Evolutionary conservation across 2,329 filamentous ascomycete species (phyloP), one percentile per base, ranked within the genome.

Genomic region (Alternaria gaisen): DNA sequence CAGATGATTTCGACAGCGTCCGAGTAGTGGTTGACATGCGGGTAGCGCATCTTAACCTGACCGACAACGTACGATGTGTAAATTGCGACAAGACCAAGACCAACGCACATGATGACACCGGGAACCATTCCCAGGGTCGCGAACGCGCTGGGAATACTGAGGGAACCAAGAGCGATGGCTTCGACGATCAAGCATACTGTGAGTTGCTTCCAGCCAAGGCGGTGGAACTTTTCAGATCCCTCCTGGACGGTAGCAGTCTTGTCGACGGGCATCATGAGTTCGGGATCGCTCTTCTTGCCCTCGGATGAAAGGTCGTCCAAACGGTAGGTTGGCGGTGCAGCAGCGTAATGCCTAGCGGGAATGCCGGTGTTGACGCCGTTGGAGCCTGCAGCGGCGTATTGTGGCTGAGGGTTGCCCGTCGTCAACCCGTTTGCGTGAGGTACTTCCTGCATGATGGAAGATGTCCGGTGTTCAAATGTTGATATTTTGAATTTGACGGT

Each of bases 1-100:
- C 84, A 83, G 62, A 92, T 81, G 58, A 92, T 82, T 47, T 85
- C 80, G 5, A 89, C 89, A 7, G 88, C 90, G 67, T 92, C 90
- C 28, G 88, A 88, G 76, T 92, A 91, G 73, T 88, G 88, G 48
- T 85, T 83, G 58, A 91, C 84, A 10, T 88, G 80, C 5, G 89
- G 88, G 71, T 87, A 83, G 56, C 75, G 78, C 69, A 84, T 76
- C 69, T 87, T 87, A 78, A 89, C 86, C 72, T 87, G 84, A 36
- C 85, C 87, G 52, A 90, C 83, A 14, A 89, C 83, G 68, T 85
- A 87, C 53, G 86, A 86, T 5, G 87, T 88, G 73, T 88, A 89
- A 26, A 85, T 87, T 11, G 87, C 83, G 9, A 90, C 68, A n/a
- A 86, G 59, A 34, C 87, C 86, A 16, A 89, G 78, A 6, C 81